Conservation (phyloP, 129 eudicot species). For the Ambrosia artemisiifolia region DNA sequence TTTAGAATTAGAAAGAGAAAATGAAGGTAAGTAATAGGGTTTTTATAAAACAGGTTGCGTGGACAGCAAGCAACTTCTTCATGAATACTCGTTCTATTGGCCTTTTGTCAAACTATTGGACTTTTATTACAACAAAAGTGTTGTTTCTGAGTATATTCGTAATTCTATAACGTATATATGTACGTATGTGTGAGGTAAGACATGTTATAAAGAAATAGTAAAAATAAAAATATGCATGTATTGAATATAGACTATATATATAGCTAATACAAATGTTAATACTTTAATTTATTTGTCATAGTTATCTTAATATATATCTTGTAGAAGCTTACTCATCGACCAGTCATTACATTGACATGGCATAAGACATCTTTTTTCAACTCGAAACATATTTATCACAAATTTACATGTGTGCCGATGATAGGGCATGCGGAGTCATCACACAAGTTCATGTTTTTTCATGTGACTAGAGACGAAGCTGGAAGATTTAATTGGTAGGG, state of each 20-base stretch:
- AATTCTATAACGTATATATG: neutral
- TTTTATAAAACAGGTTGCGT: conserved; percentile 28
- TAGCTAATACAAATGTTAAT: neutral
- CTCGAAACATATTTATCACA: no score
- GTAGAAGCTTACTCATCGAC: conserved; percentile 1
- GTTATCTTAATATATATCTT: neutral
- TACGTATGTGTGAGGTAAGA: conserved; percentile 21
- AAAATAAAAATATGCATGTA: neutral
- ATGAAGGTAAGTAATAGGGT: conserved; percentile 23
- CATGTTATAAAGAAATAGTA: neutral
- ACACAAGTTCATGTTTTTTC: no score
- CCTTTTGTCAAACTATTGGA: conserved; percentile 39
- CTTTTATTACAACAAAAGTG: conserved; percentile 22
- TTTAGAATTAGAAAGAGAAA: conserved; percentile 40
- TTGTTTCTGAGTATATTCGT: conserved; percentile 16
- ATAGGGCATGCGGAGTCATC: no score
- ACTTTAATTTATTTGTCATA: no score
- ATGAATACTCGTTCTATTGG: conserved; percentile 21
- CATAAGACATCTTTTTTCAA: no score
- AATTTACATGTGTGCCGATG: no score
- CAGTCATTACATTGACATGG: neutral
- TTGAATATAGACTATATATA: no score
- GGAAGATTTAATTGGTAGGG: no score
- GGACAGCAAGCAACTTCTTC: conserved; percentile 26
- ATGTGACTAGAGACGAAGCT: no score